Evolutionary conservation across 257 asterid genomes (phyloP).

Genomic region (Verbena officinalis): DNA sequence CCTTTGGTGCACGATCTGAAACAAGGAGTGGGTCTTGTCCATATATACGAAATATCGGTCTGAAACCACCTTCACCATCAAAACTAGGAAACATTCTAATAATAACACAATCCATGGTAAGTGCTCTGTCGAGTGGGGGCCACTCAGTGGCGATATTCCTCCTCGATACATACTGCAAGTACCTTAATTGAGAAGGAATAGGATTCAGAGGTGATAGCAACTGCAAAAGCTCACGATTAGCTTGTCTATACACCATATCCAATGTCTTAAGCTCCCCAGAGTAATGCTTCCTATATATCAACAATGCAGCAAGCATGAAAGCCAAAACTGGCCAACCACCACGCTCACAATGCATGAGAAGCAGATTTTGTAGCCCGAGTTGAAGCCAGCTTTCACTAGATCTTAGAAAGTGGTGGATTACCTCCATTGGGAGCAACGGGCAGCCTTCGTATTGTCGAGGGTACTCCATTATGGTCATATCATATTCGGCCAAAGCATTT

Average conservation of each 20-base stretch:
- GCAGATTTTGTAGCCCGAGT: slow-evolving; percentile 87
- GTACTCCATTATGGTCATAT: slow-evolving; percentile 90
- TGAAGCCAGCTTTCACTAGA: slow-evolving; percentile 97
- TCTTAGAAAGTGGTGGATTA: slow-evolving; percentile 85
- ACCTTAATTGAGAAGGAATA: slow-evolving; percentile 89
- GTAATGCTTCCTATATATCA: slow-evolving; percentile 77
- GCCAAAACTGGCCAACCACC: slow-evolving; percentile 99
- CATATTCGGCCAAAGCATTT: slow-evolving; percentile 70
- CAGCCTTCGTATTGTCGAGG: slow-evolving; percentile 94
- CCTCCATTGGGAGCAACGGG: slow-evolving; percentile 94
- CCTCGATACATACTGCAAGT: slow-evolving; percentile 86
- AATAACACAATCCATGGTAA: slow-evolving; percentile 82
- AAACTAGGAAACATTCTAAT: slow-evolving; percentile 85
- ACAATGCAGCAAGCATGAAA: slow-evolving; percentile 83
- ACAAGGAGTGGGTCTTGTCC: slow-evolving; percentile 77
- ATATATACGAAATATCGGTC: slow-evolving; percentile 85
- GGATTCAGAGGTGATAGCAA: slow-evolving; percentile 84
- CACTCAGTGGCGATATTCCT: slow-evolving; percentile 84
- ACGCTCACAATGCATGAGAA: slow-evolving; percentile 89
- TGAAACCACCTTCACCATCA: slow-evolving; percentile 83
- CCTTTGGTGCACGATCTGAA: slow-evolving; percentile 73
- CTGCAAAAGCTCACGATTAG: slow-evolving; percentile 87
- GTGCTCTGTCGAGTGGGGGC: slow-evolving; percentile 95
- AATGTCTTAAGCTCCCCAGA: slow-evolving; percentile 87
- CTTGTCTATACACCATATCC: slow-evolving; percentile 95